These are phyloP conservation scores for Phyllachora maydis DNA, from an alignment of 2,329 filamentous ascomycete genomes.

Conservation along the genomic window DNA sequence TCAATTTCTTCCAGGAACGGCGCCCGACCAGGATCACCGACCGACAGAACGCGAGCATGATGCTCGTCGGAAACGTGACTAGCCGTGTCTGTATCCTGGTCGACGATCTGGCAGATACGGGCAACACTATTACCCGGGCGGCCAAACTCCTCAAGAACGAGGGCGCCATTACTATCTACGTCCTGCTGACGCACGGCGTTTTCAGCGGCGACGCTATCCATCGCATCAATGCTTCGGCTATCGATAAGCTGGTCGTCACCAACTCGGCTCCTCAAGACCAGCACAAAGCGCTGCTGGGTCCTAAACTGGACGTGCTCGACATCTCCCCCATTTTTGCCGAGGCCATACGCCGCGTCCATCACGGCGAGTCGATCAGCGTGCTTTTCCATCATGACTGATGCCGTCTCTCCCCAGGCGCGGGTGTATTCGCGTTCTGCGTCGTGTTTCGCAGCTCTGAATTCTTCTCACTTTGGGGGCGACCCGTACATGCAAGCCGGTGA, in stretches of 20 bases:
- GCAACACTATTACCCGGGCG: constrained; percentile 89
- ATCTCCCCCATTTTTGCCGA: constrained; percentile 85
- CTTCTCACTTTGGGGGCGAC: no score
- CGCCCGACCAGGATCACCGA: constrained; percentile 56
- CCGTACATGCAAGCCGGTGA: no score
- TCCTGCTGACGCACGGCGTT: constrained; percentile 84
- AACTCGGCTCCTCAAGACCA: constrained; percentile 85
- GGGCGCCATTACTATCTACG: constrained; percentile 78
- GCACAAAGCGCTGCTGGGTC: constrained; percentile 50
- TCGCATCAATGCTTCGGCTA: constrained; percentile 76
- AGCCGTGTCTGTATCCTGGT: constrained; percentile 66
- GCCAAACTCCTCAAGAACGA: constrained; percentile 95
- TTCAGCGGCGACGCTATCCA: constrained; percentile 89
- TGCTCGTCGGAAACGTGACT: constrained; percentile 58
- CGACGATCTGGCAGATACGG: constrained; percentile 88
- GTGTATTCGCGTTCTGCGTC: no score
- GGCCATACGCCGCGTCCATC: constrained; percentile 87
- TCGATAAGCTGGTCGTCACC: constrained; percentile 89
- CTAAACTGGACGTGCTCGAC: constrained; percentile 83
- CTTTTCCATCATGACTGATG: constrained; percentile 65
- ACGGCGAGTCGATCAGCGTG: constrained; percentile 93
- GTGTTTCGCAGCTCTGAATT: no score
- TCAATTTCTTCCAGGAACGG: constrained; percentile 13
- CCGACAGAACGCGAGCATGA: constrained; percentile 64
- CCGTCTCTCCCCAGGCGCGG: no score